phyloP scores from a whole-genome alignment of 1,284 basidiomycete genomes.

The Mrakiaceae sp. region DNA sequence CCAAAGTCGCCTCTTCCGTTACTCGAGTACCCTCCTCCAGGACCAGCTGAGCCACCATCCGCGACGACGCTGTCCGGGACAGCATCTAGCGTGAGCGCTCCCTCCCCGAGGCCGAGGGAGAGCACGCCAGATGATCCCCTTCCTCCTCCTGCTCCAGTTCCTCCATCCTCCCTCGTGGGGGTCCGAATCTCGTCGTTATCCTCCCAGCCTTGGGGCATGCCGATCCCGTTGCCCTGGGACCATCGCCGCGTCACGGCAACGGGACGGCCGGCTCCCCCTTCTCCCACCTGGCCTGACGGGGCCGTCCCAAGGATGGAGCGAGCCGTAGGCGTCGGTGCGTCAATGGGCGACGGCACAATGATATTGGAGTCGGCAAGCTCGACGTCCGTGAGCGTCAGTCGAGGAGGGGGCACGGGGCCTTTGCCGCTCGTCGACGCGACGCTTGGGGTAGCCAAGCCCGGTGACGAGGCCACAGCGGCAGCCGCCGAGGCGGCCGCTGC shows the following conservation, averaged over 20 bases:
- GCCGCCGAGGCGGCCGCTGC: background rate
- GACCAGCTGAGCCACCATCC: background rate
- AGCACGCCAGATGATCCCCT: background rate
- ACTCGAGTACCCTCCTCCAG: background rate
- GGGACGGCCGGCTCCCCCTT: background rate
- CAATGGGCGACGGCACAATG: constrained; percentile 1
- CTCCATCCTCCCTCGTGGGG: background rate
- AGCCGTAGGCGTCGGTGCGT: background rate
- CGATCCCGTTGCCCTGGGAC: background rate
- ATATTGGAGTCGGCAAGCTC: background rate
- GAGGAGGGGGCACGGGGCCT: constrained; percentile 5
- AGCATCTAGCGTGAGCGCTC: background rate
- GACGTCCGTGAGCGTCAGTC: constrained; percentile 11
- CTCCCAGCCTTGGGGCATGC: background rate
- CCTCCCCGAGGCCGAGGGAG: background rate
- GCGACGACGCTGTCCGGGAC: background rate
- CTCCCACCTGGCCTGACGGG: background rate
- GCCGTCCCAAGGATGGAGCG: background rate
- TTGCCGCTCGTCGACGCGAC: background rate
- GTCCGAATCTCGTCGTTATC: background rate
- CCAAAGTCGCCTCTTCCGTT: background rate
- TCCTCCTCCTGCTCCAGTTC: background rate
- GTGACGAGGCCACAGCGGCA: background rate
- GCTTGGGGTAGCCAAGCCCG: background rate
- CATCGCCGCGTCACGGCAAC: no score